Evolutionary conservation across 345 rosid species (phyloP), one percentile per base, ranked within the genome.

Genomic region (Rhizophora apiculata): DNA sequence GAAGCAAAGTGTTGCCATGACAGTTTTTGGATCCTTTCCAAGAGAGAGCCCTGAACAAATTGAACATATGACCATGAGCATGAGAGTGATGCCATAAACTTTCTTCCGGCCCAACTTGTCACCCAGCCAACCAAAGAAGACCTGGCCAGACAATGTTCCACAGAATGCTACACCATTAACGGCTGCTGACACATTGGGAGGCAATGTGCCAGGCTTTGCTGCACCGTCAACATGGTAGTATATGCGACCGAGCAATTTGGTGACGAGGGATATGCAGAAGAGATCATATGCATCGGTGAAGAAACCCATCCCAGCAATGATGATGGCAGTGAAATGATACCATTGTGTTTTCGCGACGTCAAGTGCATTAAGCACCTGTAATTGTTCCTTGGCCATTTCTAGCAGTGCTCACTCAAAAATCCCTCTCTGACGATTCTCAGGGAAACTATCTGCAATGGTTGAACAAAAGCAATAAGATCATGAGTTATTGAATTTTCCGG

Each of bases 61-160:
- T 8, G 96, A 88, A 69, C 92, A 88, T 3, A 88, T 87, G 11
- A 87, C 90, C 96, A 88, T 86, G 48, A 90, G 80, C 27, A 90
- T 82, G 20, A 90, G 80, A 21, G 96, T 90, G 49, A 88, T 78
- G 6, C 93, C 96, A 24, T 89, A 91, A 55, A 89, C 97, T 79
- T 85, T 87, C 69, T 86, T 89, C 72, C 96, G 74, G 15, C 96
- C 91, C 5, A 89, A 85, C 69, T 89, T 91, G 71, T 89, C 97
- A 0, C 93, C 96, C 1, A 89, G 87, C 92, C 90, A 86, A 0
- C 90, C 88, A 52, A 86, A 86, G 79, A 84, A 86, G 67, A 86
- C 86, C 49, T 86, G 85, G 31, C 90, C 88, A 6, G 82, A 80
- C 20, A 86, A 55, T 22, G 90, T 84, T 60, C 88, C 84, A 6